Evolutionary conservation across 2,329 filamentous ascomycete species (phyloP).

Genomic region (Parastagonospora avenae): DNA sequence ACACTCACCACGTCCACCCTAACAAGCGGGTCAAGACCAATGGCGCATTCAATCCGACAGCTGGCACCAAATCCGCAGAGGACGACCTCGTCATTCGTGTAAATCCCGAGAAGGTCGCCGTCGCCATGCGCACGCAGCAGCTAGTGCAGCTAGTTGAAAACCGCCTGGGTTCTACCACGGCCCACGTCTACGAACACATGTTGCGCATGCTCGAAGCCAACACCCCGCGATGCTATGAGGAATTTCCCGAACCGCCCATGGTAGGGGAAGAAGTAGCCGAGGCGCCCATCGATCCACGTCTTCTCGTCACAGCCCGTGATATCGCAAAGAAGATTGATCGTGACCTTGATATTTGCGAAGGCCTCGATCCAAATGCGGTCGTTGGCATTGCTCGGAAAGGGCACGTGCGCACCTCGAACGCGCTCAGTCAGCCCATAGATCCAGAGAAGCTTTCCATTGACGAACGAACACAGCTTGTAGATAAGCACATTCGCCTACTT

Average conservation of each 20-base stretch:
- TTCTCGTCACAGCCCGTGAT: conserved; percentile 48
- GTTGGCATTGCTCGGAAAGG: conserved; percentile 28
- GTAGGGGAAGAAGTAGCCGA: conserved; percentile 29
- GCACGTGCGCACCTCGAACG: conserved; percentile 24
- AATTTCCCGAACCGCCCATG: conserved; percentile 45
- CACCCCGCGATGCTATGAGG: conserved; percentile 68
- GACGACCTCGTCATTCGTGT: conserved; percentile 75
- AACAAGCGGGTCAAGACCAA: conserved; percentile 42
- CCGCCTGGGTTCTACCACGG: conserved; percentile 73
- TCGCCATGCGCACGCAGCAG: conserved; percentile 79
- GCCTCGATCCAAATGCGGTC: conserved; percentile 39
- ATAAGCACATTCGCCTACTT: conserved; percentile 75
- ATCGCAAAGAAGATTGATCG: conserved; percentile 50
- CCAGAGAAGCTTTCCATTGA: conserved; percentile 29
- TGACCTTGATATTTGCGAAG: conserved; percentile 47
- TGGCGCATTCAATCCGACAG: conserved; percentile 21
- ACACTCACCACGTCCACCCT: conserved; percentile 22
- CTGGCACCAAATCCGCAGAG: conserved; percentile 50
- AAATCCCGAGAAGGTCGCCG: conserved; percentile 83
- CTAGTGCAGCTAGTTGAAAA: conserved; percentile 75
- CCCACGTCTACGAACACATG: conserved; percentile 76
- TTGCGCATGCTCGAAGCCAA: conserved; percentile 73
- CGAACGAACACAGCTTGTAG: conserved; percentile 52
- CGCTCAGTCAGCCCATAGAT: conserved; percentile 32
- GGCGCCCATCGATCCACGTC: conserved; percentile 36